Evolutionary conservation across 78 protist genomes (phyloP), one percentile per base, ranked within the genome.

Genomic region (Guillardia theta): DNA sequence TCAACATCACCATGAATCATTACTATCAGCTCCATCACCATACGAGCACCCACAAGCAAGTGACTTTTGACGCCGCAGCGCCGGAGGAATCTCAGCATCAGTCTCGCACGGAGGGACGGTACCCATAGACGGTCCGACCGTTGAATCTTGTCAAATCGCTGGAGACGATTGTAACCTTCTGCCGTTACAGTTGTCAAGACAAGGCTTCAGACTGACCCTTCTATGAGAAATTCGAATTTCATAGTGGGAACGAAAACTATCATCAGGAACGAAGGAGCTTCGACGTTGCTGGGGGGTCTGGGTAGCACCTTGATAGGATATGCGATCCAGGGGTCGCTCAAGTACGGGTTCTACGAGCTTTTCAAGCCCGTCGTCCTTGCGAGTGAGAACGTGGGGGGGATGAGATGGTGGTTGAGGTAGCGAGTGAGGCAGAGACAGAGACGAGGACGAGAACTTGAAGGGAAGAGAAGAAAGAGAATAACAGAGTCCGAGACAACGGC

Each of bases 291-390:
- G 21, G 70, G 39, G 70, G 70, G 70, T 24, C 70, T 58, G 27
- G 70, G 70, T 0, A 58, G 70, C 6, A 58, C 70, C 39, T 6
- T 58, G 70, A 58, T 58, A 24, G 70, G 70, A 22, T 78, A 78
- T 19, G 50, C 48, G 53, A 78, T 78, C 45, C 90, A 78, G 24
- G 90, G 90, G 21, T 37, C 90, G 33, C 24, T 44, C 53, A 78
- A 78, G 48, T 78, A 78, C 90, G 90, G 90, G 12, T n/a, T 78
- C 53, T 78, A 78, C 24, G 90, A 78, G 50, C 21, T 78, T 4
- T 78, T 78, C 90, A 78, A 78, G 9, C 90, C 53, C 48, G 22
- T 64, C 10, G 8, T 64, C 12, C 10, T 64, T n/a, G n/a, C n/a
- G n/a, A n/a, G n/a, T n/a, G n/a, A n/a, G n/a, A n/a, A n/a, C n/a